Evolutionary conservation across 768 basidiomycete genomes (phyloP).

Genomic region (Leccinum obscurum): DNA sequence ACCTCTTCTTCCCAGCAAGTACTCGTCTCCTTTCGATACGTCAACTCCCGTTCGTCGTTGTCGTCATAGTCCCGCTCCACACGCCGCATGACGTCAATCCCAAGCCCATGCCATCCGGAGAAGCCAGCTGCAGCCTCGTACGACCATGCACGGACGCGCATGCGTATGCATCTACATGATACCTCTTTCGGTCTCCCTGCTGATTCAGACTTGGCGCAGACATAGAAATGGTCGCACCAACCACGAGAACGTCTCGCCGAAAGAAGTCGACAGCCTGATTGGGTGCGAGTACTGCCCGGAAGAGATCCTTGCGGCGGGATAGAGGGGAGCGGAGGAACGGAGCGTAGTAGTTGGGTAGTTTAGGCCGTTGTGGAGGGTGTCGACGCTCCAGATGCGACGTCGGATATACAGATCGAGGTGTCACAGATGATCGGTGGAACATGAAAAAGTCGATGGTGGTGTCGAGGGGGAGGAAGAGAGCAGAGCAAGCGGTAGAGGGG

Average conservation of each 20-base stretch:
- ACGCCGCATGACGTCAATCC: slow-evolving; percentile 11
- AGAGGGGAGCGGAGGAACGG: slow-evolving; percentile 29
- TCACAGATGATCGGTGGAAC: slow-evolving; percentile 7
- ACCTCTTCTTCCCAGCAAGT: background rate
- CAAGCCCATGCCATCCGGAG: slow-evolving; percentile 31
- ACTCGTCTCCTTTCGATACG: background rate
- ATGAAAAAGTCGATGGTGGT: background rate
- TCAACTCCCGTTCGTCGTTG: background rate
- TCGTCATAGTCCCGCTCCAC: background rate
- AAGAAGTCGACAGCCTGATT: slow-evolving; percentile 28
- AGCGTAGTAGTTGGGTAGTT: slow-evolving; percentile 31
- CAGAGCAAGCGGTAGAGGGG: background rate
- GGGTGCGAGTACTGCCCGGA: slow-evolving; percentile 22
- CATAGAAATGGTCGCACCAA: slow-evolving; percentile 2
- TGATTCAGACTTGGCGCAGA: background rate
- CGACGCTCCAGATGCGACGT: slow-evolving; percentile 11
- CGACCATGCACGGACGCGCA: slow-evolving; percentile 10
- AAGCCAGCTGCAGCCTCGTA: slow-evolving; percentile 30
- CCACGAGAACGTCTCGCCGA: slow-evolving; percentile 19
- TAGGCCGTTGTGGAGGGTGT: slow-evolving; percentile 18
- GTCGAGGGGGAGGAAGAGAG: background rate
- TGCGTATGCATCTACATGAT: background rate
- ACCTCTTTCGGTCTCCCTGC: background rate
- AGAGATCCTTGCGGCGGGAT: slow-evolving; percentile 27
- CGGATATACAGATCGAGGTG: slow-evolving; percentile 12